Percentiles rank a stretch among this genome's conserved stretches.
phyloP scores from a whole-genome alignment of 352 stramenopile genomes.

The Pythium inflatum region DNA sequence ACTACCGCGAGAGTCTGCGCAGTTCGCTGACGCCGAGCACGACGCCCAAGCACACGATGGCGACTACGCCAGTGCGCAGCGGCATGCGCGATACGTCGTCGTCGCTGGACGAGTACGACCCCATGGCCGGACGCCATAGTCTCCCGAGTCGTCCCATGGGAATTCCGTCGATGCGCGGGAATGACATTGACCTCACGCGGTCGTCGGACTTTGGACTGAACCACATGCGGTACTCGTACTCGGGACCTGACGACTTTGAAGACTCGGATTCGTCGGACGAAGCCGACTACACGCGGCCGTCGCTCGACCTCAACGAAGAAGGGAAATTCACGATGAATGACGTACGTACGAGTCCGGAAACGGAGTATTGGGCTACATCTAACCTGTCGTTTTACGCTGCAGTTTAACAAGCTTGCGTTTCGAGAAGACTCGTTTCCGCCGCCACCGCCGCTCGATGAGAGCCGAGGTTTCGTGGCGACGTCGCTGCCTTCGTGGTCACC shows the following conservation, averaged over 20 bases:
- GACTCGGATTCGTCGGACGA: slow-evolving; percentile 56
- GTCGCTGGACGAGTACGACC: slow-evolving; percentile 21
- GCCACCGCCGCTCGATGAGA: slow-evolving; percentile 68
- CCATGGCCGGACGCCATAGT: slow-evolving; percentile 31
- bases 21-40: slow-evolving; percentile 57
- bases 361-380: background rate
- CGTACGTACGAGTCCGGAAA: slow-evolving; percentile 26
- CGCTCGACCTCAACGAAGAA: slow-evolving; percentile 42
- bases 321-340: slow-evolving; percentile 41
- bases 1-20: slow-evolving; percentile 74
- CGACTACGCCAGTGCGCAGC: slow-evolving; percentile 26
- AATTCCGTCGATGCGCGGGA: slow-evolving; percentile 29
- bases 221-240: slow-evolving; percentile 69
- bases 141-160: slow-evolving; percentile 30
- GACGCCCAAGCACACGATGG: slow-evolving; percentile 48
- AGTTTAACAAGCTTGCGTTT: slow-evolving; percentile 54
- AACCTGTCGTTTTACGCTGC: background rate
- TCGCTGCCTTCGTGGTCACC: slow-evolving; percentile 84
- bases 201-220: slow-evolving; percentile 31
- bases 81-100: slow-evolving; percentile 12
- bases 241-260: slow-evolving; percentile 62
- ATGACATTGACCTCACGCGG: slow-evolving; percentile 12
- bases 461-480: slow-evolving; percentile 61
- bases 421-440: slow-evolving; percentile 76
- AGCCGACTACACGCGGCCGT: slow-evolving; percentile 37